Base-by-base conservation (phyloP, 1,139 yeast genomes). In the Geotrichum klebahnii region DNA sequence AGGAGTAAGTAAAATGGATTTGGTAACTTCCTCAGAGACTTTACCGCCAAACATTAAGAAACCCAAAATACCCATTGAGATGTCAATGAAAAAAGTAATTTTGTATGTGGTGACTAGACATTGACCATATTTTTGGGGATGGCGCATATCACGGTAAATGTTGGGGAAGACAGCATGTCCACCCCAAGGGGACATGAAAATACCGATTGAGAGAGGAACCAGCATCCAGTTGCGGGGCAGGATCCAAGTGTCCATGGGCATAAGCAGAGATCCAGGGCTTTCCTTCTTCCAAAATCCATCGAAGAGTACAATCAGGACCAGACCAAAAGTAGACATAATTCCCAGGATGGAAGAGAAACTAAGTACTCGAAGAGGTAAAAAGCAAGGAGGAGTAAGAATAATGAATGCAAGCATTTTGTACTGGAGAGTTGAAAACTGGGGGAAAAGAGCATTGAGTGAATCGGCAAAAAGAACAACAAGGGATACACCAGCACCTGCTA, bases 161-260 rank as follows among this genome's bases (percentile, higher is more conserved):
- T 84, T 87, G 1, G 95, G 95, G 59, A 84, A 84, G 19, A 86
- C 86, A 0, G 94, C 89, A 65, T 86, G 95, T 2, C 95, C 95
- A 55, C 95, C 94, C 86, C 92, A 86, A 14, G 92, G 90, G 6
- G 94, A 85, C 82, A 86, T 82, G 58, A 84, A 77, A 39, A 86
- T 75, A 4, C 95, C 95, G 55, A 84, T 74, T 3, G 88, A 76
- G 33, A 84, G 69, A 24, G 86, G 73, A 3, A 82, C 73, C 38
- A 74, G 69, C 29, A 67, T 66, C 57, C 72, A 64, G 39, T 74
- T 71, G 10, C 67, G 62, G 0, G 95, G 95, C 72, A 79, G 77
- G 24, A 60, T 35, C 58, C 61, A 57, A 6, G 67, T 61, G 3
- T 56, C 49, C 61, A 79, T 79, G 2, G 87, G 84, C 19, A 71